phyloP scores from a whole-genome alignment of 1,284 basidiomycete species.

The Ceratobasidium sp. region DNA sequence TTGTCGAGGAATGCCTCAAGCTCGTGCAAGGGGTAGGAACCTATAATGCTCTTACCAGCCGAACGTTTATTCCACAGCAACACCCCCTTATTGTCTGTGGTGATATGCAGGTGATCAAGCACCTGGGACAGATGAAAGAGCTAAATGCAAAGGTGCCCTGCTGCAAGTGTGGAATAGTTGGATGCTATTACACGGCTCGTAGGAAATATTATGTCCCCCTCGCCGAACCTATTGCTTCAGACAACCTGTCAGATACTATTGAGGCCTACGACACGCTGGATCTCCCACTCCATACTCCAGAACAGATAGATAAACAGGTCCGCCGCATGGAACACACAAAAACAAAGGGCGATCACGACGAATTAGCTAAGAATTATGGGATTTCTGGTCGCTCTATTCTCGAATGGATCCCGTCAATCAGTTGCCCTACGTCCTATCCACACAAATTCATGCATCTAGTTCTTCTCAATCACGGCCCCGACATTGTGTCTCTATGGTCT shows the following conservation, averaged over 20 bases:
- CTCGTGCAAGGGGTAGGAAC: slow-evolving; percentile 58
- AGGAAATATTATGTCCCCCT: slow-evolving; percentile 43
- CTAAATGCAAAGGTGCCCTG: slow-evolving; percentile 63
- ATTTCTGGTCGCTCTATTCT: slow-evolving; percentile 62
- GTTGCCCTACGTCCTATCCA: slow-evolving; percentile 19
- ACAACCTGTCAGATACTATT: not conserved
- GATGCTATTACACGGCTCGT: slow-evolving; percentile 35
- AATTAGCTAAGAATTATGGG: slow-evolving; percentile 57
- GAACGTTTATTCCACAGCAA: slow-evolving; percentile 58
- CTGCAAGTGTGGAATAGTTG: slow-evolving; percentile 61
- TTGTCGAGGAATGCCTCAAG: slow-evolving; percentile 58
- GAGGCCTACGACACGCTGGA: slow-evolving; percentile 53
- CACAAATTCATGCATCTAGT: slow-evolving; percentile 31
- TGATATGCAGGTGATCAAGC: slow-evolving; percentile 62
- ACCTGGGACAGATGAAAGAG: slow-evolving; percentile 60
- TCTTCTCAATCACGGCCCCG: slow-evolving; percentile 42
- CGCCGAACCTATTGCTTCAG: slow-evolving; percentile 41
- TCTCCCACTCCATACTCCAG: slow-evolving; percentile 60
- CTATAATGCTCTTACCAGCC: slow-evolving; percentile 54
- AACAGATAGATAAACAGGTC: not conserved
- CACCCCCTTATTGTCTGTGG: slow-evolving; percentile 61
- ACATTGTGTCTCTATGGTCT: slow-evolving; percentile 48
- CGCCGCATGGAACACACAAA: not conserved
- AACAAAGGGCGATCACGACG: not conserved
- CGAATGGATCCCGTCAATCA: slow-evolving; percentile 33